phyloP scores from a whole-genome alignment of 148 eudicot genomes.

The Vaccinium myrtillus region DNA sequence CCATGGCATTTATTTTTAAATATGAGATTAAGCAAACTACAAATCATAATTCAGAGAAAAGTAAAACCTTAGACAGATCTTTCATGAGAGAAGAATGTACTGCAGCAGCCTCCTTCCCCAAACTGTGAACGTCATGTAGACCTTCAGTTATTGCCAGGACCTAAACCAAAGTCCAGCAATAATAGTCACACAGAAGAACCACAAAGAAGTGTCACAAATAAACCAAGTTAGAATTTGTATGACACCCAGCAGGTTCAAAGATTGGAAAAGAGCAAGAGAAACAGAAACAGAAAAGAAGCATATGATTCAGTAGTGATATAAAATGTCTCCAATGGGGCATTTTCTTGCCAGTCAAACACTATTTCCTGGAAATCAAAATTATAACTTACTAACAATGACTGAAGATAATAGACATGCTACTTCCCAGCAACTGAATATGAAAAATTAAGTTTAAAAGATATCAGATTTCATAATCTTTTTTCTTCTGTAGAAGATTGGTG shows the following conservation, averaged over 20 bases:
- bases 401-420: neutral
- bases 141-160: slow-evolving; percentile 87
- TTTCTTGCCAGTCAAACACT: neutral
- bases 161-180: slow-evolving; percentile 31
- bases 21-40: neutral
- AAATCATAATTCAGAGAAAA: slow-evolving; percentile 15
- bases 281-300: neutral
- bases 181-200: slow-evolving; percentile 11
- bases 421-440: neutral
- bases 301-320: neutral
- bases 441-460: neutral
- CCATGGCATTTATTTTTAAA: neutral
- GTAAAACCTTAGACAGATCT: slow-evolving; percentile 73
- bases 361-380: neutral
- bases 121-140: slow-evolving; percentile 82
- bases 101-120: slow-evolving; percentile 93
- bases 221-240: neutral
- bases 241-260: neutral
- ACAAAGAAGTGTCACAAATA: neutral
- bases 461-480: neutral
- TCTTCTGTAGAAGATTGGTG: neutral
- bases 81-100: slow-evolving; percentile 80
- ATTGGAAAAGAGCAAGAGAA: neutral
- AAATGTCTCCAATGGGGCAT: neutral
- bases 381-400: neutral